phyloP scores from a whole-genome alignment of 2,329 filamentous ascomycete genomes.

The Dactylellina haptotyla region DNA sequence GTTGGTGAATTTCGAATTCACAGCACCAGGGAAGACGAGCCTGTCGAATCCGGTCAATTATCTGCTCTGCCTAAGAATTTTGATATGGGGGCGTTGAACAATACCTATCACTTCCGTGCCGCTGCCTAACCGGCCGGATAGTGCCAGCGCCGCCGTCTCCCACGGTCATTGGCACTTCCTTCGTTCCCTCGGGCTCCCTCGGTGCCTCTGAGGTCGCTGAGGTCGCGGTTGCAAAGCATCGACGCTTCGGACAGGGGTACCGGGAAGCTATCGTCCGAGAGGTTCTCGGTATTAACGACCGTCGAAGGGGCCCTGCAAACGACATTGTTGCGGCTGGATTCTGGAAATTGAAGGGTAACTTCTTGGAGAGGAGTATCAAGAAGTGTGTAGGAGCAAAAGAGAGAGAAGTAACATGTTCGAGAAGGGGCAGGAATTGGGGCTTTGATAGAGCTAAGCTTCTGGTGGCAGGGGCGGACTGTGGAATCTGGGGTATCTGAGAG shows the following conservation, averaged over 20 bases:
- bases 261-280: slow-evolving; percentile 37
- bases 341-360: slow-evolving; percentile 1
- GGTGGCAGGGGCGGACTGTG: slow-evolving; percentile 18
- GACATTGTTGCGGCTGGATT: slow-evolving; percentile 22
- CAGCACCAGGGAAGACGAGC: slow-evolving; percentile 80
- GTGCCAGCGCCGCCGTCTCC: slow-evolving; percentile 51
- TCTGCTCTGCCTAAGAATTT: background rate
- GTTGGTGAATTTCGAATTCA: slow-evolving; percentile 91
- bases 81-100: background rate
- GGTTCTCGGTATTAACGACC: slow-evolving; percentile 38
- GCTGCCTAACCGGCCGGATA: slow-evolving; percentile 41
- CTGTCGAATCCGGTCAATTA: slow-evolving; percentile 1
- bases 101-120: slow-evolving; percentile 47
- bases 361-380: background rate
- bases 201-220: slow-evolving; percentile 23
- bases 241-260: slow-evolving; percentile 39
- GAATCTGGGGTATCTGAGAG: slow-evolving; percentile 42
- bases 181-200: slow-evolving; percentile 49
- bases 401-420: background rate
- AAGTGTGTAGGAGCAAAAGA: background rate
- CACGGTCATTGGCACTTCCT: slow-evolving; percentile 51
- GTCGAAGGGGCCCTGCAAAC: slow-evolving; percentile 47
- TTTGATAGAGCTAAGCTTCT: slow-evolving; percentile 46
- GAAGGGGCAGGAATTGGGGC: slow-evolving; percentile 19
- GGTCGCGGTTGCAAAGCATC: slow-evolving; percentile 34